Conservation (phyloP, 345 rosid species). For the Brassica rapa region DNA sequence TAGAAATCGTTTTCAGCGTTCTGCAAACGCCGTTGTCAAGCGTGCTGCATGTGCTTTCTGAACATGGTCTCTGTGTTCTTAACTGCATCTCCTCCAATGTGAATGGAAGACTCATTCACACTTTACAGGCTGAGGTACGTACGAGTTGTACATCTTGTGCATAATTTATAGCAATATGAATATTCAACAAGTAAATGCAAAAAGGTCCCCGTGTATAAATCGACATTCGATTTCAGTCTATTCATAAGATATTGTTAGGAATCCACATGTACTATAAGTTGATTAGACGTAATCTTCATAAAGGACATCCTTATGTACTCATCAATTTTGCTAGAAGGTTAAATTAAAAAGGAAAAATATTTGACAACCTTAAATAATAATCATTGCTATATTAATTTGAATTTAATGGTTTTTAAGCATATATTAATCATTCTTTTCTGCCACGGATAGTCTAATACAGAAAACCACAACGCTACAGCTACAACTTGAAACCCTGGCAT, state of each 20-base stretch:
- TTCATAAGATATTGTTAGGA: not conserved
- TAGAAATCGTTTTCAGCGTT: slow-evolving; percentile 52
- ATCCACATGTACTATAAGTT: not conserved
- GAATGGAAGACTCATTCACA: slow-evolving; percentile 28
- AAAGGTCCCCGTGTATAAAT: not conserved
- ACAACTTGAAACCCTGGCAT: not conserved
- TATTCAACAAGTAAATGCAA: not conserved
- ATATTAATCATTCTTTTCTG: not conserved
- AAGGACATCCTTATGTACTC: not conserved
- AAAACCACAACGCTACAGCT: not conserved
- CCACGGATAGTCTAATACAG: not conserved
- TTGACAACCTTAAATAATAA: not conserved
- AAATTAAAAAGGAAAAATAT: not conserved
- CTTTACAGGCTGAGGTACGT: slow-evolving; percentile 38
- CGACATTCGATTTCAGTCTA: not conserved
- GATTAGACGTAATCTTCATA: not conserved
- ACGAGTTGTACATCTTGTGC: not conserved
- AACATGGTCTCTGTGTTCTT: slow-evolving; percentile 31
- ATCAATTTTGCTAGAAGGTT: not conserved
- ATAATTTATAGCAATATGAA: not conserved
- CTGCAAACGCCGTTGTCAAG: slow-evolving; percentile 41
- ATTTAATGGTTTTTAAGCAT: not conserved
- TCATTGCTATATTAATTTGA: not conserved
- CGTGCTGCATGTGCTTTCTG: slow-evolving; percentile 28
- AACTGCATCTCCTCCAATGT: slow-evolving; percentile 22